phyloP scores from a whole-genome alignment of 331 rosid genomes.

The Pyracantha coccinea region DNA sequence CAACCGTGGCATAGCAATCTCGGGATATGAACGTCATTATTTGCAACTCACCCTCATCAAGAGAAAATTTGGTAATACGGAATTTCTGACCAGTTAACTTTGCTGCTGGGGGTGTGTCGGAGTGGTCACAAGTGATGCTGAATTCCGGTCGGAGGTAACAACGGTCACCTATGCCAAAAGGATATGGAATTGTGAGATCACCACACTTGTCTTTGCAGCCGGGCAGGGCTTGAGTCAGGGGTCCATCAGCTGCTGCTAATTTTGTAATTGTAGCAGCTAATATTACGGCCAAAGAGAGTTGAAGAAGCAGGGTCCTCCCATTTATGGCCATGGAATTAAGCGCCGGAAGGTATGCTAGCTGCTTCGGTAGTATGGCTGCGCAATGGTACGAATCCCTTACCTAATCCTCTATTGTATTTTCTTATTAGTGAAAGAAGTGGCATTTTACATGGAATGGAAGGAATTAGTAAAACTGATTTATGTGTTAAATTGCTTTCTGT shows the following conservation, averaged over 20 bases:
- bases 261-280: not conserved
- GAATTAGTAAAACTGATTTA: not conserved
- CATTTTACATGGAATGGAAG: not conserved
- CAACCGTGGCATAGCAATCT: not conserved
- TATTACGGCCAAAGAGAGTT: not conserved
- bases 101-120: not conserved
- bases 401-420: too few species aligned
- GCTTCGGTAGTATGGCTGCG: too few species aligned
- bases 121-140: not conserved
- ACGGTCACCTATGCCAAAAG: not conserved
- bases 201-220: not conserved
- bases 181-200: not conserved
- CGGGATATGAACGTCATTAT: not conserved
- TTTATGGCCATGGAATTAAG: not conserved
- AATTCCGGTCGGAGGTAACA: not conserved
- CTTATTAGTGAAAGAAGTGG: not conserved
- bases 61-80: not conserved
- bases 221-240: not conserved
- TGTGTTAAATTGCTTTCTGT: too few species aligned
- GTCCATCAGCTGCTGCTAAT: not conserved
- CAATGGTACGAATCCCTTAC: too few species aligned
- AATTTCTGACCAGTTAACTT: not conserved
- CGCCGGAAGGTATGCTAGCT: too few species aligned
- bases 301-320: not conserved
- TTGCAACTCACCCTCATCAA: not conserved